Conservation (phyloP, 169 alveolate species). For the Plasmodium gallinaceum region DNA sequence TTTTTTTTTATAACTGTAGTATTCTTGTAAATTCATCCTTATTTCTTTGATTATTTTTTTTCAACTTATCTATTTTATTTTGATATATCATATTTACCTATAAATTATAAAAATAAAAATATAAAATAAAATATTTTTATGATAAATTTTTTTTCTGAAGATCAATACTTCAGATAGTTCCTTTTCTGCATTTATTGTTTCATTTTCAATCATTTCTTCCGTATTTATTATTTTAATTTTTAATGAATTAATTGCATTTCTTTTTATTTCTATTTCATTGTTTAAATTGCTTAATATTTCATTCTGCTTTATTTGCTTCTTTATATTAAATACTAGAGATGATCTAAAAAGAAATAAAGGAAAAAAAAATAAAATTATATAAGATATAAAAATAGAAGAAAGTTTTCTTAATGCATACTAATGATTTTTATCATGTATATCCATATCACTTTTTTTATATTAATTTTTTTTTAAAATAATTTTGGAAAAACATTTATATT, state of each 20-base stretch:
- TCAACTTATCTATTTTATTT: conserved; percentile 68
- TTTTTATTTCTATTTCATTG: conserved; percentile 44
- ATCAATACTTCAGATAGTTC: conserved; percentile 43
- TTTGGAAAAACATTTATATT: no score
- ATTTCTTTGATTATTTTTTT: conserved; percentile 62
- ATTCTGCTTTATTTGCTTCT: conserved; percentile 41
- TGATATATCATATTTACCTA: conserved; percentile 57
- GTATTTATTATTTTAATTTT: conserved; percentile 25
- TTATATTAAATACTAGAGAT: conserved; percentile 44
- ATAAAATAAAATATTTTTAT: neutral
- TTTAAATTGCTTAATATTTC: conserved; percentile 8
- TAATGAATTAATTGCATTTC: conserved; percentile 31
- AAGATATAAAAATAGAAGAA: neutral
- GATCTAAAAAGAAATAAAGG: conserved; percentile 13
- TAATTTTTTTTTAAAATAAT: neutral
- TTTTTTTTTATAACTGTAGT: conserved; percentile 32
- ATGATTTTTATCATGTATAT: neutral
- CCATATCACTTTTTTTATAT: neutral
- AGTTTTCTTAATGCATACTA: neutral
- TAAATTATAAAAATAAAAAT: neutral
- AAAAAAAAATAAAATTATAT: neutral
- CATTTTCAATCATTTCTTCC: conserved; percentile 48
- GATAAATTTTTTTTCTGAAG: neutral
- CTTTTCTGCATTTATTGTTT: conserved; percentile 34
- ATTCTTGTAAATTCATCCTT: conserved; percentile 65